A percentile compares a stretch with the other conserved stretches of the same genome.
phyloP scores from a whole-genome alignment of 2,329 filamentous ascomycete species.

The Sclerotinia borealis region DNA sequence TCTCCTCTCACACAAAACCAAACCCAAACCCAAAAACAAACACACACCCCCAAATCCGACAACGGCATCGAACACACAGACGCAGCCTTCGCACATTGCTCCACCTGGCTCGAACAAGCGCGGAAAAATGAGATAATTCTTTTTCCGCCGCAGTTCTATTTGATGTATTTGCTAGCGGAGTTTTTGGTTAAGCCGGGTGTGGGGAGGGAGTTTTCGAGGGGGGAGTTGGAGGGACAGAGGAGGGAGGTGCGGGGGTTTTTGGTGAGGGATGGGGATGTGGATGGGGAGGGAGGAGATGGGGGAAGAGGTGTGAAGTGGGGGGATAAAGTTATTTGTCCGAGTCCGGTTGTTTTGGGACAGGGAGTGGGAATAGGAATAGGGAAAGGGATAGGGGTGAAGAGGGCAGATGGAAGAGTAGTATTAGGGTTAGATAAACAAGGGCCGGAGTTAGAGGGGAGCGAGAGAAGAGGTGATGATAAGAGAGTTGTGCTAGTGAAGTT shows the following conservation, averaged over 20 bases:
- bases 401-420: slow-evolving; percentile 46
- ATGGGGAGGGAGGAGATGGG: no score
- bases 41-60: slow-evolving; percentile 59
- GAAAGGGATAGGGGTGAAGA: slow-evolving; percentile 37
- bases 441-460: slow-evolving; percentile 44
- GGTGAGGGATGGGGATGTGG: slow-evolving; percentile 35
- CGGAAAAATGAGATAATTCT: slow-evolving; percentile 65
- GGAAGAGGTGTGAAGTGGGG: slow-evolving; percentile 45
- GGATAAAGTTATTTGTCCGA: slow-evolving; percentile 57
- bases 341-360: no score
- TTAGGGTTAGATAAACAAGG: slow-evolving; percentile 54
- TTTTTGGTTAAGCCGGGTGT: slow-evolving; percentile 39
- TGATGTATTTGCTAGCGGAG: slow-evolving; percentile 53
- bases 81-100: slow-evolving; percentile 67
- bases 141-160: slow-evolving; percentile 83
- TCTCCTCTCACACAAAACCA: no score
- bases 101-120: slow-evolving; percentile 63
- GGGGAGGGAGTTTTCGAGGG: slow-evolving; percentile 16
- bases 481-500: slow-evolving; percentile 54
- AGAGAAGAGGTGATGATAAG: slow-evolving; percentile 50
- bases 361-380: no score
- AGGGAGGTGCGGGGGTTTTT: slow-evolving; percentile 50
- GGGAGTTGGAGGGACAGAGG: slow-evolving; percentile 43
- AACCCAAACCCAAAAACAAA: slow-evolving; percentile 23
- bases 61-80: slow-evolving; percentile 62